Conservation (phyloP, 139 green algal species). For the Chlamydomonas sp. region DNA sequence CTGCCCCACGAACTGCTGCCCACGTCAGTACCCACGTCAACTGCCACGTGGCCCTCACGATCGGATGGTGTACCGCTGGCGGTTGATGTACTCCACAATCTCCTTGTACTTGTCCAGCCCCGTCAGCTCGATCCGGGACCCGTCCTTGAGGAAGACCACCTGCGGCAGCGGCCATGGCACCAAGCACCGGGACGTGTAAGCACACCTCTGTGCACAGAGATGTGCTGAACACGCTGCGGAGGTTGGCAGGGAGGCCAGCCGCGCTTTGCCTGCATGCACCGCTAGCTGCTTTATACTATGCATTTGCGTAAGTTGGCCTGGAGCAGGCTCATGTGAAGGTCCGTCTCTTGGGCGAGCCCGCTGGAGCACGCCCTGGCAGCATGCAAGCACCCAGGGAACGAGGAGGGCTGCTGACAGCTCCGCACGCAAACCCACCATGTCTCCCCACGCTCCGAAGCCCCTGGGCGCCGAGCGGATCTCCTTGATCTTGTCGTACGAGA, state of each 20-base stretch:
- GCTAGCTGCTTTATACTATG: not conserved
- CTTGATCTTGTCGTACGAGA: constrained; percentile 65
- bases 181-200: not conserved
- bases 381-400: not conserved
- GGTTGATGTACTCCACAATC: constrained; percentile 64
- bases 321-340: not conserved
- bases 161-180: not conserved
- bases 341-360: not conserved
- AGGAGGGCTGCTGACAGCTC: not conserved
- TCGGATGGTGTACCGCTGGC: constrained; percentile 42
- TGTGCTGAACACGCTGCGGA: no score
- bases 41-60: no score
- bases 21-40: no score
- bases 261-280: no score
- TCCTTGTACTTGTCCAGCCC: constrained; percentile 63
- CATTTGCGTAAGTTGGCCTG: not conserved
- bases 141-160: constrained; percentile 69
- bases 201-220: not conserved
- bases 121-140: constrained; percentile 58
- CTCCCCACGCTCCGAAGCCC: constrained; percentile 62
- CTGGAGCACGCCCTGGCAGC: no score
- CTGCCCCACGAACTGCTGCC: no score
- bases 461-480: constrained; percentile 65
- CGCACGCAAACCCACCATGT: constrained; percentile 42
- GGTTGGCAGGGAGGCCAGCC: not conserved